Evolutionary conservation across 495 filamentous ascomycete species (phyloP).

Genomic region (Podospora conica): DNA sequence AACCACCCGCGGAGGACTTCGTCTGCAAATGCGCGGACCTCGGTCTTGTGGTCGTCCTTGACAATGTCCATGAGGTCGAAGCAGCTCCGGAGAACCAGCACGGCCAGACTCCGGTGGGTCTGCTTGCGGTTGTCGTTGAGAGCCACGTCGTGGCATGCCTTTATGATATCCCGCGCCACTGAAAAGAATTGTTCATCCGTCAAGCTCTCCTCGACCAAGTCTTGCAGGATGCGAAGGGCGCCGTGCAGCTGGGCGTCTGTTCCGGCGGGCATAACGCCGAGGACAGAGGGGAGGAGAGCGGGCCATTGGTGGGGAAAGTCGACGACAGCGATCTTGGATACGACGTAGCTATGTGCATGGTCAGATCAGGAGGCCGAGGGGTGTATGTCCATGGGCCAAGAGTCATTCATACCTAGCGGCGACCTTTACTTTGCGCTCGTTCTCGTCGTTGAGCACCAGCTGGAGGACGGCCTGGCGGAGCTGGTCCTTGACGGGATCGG

Average conservation of each 20-base stretch:
- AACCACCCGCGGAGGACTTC: constrained; percentile 76
- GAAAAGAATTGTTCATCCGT: constrained; percentile 91
- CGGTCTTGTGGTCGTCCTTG: constrained; percentile 78
- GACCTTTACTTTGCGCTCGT: constrained; percentile 77
- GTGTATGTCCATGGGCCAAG: not conserved
- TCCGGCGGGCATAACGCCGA: constrained; percentile 67
- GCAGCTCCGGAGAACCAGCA: constrained; percentile 80
- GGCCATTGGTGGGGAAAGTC: constrained; percentile 97
- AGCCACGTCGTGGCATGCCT: constrained; percentile 74
- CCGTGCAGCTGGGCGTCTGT: constrained; percentile 77
- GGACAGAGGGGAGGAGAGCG: constrained; percentile 68
- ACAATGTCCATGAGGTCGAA: constrained; percentile 96
- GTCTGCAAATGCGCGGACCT: constrained; percentile 83
- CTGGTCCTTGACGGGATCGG: constrained; percentile 64
- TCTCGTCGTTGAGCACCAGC: constrained; percentile 66
- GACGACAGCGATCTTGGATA: constrained; percentile 87
- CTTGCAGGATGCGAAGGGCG: constrained; percentile 76
- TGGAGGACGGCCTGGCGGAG: constrained; percentile 64
- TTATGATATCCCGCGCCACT: constrained; percentile 76
- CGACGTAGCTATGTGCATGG: constrained; percentile 55
- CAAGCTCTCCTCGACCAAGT: constrained; percentile 87
- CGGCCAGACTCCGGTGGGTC: constrained; percentile 70
- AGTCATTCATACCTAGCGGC: constrained; percentile 54
- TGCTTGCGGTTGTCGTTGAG: constrained; percentile 66
- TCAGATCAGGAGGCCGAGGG: not conserved